phyloP scores from a whole-genome alignment of 768 basidiomycete genomes.

The Hygrophoropsis aurantiaca region DNA sequence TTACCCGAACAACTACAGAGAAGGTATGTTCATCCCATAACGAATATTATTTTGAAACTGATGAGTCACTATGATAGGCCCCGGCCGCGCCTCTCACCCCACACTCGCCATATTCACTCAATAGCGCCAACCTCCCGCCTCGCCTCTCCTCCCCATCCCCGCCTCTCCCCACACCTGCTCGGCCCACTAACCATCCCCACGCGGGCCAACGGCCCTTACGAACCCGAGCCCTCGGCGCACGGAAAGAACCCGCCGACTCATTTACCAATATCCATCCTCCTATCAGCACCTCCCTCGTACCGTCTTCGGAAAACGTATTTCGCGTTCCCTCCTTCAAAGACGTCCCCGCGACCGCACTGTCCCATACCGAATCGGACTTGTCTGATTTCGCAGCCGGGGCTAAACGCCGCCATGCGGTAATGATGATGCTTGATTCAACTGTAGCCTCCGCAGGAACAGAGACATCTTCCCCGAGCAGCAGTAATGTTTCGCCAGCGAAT shows the following conservation, averaged over 20 bases:
- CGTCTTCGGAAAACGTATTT: conserved; percentile 28
- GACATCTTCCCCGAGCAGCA: conserved; percentile 36
- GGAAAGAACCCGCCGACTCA: conserved; percentile 26
- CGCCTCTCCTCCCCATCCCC: conserved; percentile 28
- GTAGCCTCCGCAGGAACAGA: conserved; percentile 38
- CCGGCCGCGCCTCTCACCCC: conserved; percentile 28
- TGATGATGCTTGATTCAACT: conserved; percentile 71
- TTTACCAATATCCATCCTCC: conserved; percentile 3
- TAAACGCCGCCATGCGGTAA: conserved; percentile 76
- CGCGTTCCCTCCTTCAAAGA: conserved; percentile 18
- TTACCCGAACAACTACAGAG: conserved; percentile 17
- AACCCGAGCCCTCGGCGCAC: conserved; percentile 23
- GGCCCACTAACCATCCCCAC: conserved; percentile 10
- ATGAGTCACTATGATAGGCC: conserved; percentile 12
- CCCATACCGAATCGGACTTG: conserved; percentile 28
- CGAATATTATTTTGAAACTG: conserved; percentile 1
- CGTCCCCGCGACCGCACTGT: conserved; percentile 15
- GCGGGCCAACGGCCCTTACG: conserved; percentile 26
- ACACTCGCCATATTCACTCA: conserved; percentile 27
- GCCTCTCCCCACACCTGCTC: conserved; percentile 19
- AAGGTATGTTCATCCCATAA: conserved; percentile 29
- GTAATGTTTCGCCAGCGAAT: conserved; percentile 18
- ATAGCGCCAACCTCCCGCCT: conserved; percentile 11
- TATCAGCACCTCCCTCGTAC: conserved; percentile 18
- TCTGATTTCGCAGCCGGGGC: conserved; percentile 49